Conservation (phyloP, 768 basidiomycete genomes). For the Termitomyces sp. region DNA sequence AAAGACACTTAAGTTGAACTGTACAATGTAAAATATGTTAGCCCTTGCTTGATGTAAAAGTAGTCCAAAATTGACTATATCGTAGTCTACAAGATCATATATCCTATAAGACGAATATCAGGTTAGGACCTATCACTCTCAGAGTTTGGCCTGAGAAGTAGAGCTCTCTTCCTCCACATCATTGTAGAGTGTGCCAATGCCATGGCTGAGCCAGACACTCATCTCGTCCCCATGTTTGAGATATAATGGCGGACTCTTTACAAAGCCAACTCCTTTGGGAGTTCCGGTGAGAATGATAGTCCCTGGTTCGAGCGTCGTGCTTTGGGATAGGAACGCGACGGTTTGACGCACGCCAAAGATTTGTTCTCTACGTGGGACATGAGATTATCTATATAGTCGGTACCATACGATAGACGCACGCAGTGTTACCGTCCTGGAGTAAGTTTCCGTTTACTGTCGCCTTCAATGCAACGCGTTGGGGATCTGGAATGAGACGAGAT, state of each 20-base stretch:
- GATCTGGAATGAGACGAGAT: conserved; percentile 54
- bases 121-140: conserved; percentile 2
- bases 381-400: background rate
- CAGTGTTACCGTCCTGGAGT: conserved; percentile 75
- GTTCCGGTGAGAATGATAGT: conserved; percentile 82
- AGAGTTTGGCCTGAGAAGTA: conserved; percentile 34
- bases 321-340: conserved; percentile 77
- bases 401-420: conserved; percentile 38
- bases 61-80: background rate
- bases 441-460: conserved; percentile 60
- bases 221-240: conserved; percentile 73
- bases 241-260: conserved; percentile 61
- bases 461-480: conserved; percentile 58
- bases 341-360: conserved; percentile 79
- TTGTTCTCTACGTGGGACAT: conserved; percentile 48
- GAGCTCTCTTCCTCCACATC: conserved; percentile 65
- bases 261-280: conserved; percentile 79
- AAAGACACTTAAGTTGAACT: background rate
- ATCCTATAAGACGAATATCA: background rate
- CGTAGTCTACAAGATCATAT: background rate
- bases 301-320: conserved; percentile 77
- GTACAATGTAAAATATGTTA: conserved; percentile 3
- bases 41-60: background rate
- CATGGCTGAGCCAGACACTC: conserved; percentile 60
- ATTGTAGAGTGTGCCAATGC: conserved; percentile 78